phyloP scores from a whole-genome alignment of 805 yeast species.

The Lipomyces oligophaga region DNA sequence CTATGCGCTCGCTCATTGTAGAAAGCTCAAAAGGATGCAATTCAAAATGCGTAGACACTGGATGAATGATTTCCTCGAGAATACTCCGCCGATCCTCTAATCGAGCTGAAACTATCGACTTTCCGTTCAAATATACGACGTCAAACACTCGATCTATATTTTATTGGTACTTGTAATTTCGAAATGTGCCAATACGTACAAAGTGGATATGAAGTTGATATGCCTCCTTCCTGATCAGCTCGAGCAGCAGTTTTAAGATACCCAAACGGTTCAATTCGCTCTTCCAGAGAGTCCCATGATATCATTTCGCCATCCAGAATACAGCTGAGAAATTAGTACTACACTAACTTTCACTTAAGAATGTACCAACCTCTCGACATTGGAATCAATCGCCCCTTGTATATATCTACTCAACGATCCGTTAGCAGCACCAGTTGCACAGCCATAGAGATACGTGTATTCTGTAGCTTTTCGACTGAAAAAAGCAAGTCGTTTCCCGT shows the following conservation, averaged over 20 bases:
- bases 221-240: constrained; percentile 44
- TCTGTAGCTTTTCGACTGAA: constrained; percentile 70
- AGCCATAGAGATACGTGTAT: constrained; percentile 67
- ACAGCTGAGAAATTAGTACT: constrained; percentile 31
- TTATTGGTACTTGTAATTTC: background rate
- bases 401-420: constrained; percentile 58
- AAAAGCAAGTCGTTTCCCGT: constrained; percentile 46
- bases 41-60: constrained; percentile 27
- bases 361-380: constrained; percentile 40
- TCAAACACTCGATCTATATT: constrained; percentile 56
- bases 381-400: constrained; percentile 38
- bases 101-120: constrained; percentile 52
- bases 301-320: constrained; percentile 92
- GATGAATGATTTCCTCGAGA: constrained; percentile 44
- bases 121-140: constrained; percentile 64
- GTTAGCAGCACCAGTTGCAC: constrained; percentile 36
- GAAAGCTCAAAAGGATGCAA: constrained; percentile 40
- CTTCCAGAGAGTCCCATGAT: constrained; percentile 61
- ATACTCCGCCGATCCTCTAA: constrained; percentile 54
- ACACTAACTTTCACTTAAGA: background rate
- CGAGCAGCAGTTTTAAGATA: constrained; percentile 67
- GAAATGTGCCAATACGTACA: constrained; percentile 9
- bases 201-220: constrained; percentile 32
- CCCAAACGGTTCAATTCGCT: constrained; percentile 70
- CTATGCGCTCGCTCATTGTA: constrained; percentile 50